Conservation (phyloP, 2,329 filamentous ascomycete genomes). For the Botrytis porri region DNA sequence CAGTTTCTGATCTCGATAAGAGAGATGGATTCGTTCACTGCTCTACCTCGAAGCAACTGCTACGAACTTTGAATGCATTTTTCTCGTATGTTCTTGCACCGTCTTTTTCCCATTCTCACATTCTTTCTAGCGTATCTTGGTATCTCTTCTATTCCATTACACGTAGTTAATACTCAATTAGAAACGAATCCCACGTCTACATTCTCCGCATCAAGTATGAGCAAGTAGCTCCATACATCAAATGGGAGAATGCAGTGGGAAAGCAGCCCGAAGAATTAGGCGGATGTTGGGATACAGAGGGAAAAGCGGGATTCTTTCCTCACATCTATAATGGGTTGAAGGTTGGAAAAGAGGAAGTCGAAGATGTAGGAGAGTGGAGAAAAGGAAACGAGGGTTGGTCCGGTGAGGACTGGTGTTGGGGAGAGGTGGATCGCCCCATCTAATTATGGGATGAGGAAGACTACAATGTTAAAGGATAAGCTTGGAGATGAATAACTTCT, state of each 20-base stretch:
- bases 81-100: conserved; percentile 24
- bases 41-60: conserved; percentile 31
- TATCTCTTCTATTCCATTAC: conserved; percentile 22
- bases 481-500: too few relatives aligned
- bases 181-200: conserved; percentile 23
- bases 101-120: background rate
- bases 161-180: background rate
- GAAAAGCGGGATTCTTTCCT: conserved; percentile 30
- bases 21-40: conserved; percentile 35
- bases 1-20: conserved; percentile 34
- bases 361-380: conserved; percentile 28
- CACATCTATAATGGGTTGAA: conserved; percentile 35
- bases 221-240: conserved; percentile 27
- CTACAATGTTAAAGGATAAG: background rate
- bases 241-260: conserved; percentile 31
- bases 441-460: background rate
- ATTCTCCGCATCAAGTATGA: conserved; percentile 33
- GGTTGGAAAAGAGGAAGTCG: conserved; percentile 32
- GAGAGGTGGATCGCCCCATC: background rate
- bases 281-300: conserved; percentile 33
- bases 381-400: conserved; percentile 25
- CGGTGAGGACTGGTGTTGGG: conserved; percentile 30
- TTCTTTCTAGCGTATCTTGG: background rate
- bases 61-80: conserved; percentile 33
- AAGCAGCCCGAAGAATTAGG: conserved; percentile 29